A percentile compares a stretch with the other conserved stretches of the same genome.
Evolutionary conservation across 768 basidiomycete species (phyloP).

Genomic region (Lepiota venenata): DNA sequence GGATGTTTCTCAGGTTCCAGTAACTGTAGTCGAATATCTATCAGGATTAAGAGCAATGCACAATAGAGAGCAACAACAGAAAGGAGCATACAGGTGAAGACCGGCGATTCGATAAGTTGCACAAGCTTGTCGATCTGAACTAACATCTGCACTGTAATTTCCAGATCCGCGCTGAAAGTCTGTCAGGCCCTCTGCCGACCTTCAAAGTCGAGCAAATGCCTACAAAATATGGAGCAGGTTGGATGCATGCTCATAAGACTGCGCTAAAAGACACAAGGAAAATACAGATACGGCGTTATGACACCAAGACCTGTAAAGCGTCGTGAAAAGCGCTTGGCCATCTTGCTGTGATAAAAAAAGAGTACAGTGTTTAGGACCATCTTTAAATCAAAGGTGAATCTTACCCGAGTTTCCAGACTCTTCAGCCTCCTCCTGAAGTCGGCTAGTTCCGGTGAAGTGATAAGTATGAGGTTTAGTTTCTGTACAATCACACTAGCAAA

Average conservation of each 20-base stretch:
- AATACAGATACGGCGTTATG: slow-evolving; percentile 98
- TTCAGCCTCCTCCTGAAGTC: slow-evolving; percentile 93
- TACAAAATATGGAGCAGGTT: slow-evolving; percentile 96
- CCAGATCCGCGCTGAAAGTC: slow-evolving; percentile 78
- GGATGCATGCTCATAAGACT: slow-evolving; percentile 98
- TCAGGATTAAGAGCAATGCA: neutral
- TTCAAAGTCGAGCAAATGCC: slow-evolving; percentile 10
- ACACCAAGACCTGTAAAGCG: slow-evolving; percentile 96
- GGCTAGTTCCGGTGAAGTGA: slow-evolving; percentile 92
- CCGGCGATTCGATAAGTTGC: slow-evolving; percentile 95
- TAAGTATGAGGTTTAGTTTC: slow-evolving; percentile 94
- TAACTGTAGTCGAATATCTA: slow-evolving; percentile 87
- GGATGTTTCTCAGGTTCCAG: slow-evolving; percentile 97
- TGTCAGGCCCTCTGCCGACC: neutral
- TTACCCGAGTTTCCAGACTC: slow-evolving; percentile 87
- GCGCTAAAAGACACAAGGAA: slow-evolving; percentile 92
- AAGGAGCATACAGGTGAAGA: slow-evolving; percentile 82
- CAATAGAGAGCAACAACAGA: neutral
- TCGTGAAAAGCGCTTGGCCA: slow-evolving; percentile 92
- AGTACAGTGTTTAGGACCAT: neutral
- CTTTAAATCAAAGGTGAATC: slow-evolving; percentile 19
- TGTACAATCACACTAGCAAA: slow-evolving; percentile 98
- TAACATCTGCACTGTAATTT: slow-evolving; percentile 91
- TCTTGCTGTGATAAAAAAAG: slow-evolving; percentile 62
- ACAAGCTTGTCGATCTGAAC: slow-evolving; percentile 98